Conservation (phyloP, 1,284 basidiomycete species). For the Cutaneotrichosporon daszewskae region DNA sequence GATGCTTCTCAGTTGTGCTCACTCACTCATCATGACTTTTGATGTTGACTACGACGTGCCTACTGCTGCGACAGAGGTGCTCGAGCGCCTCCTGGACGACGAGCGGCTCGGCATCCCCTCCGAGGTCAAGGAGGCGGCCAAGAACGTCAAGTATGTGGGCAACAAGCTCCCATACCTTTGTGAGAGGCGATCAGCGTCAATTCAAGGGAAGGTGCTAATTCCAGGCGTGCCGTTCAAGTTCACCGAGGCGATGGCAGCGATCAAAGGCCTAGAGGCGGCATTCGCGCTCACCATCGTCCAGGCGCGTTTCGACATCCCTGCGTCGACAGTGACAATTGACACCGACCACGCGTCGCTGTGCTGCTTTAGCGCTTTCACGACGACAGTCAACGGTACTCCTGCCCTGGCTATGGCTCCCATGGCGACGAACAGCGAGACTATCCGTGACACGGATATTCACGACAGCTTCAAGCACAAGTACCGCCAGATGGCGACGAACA, state of each 20-base stretch:
- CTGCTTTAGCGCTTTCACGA: background rate
- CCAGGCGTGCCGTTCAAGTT: constrained; percentile 11
- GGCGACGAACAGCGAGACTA: too few species aligned
- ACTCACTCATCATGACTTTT: too few species aligned
- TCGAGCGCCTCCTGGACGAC: constrained; percentile 4
- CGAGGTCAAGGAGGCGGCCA: constrained; percentile 1
- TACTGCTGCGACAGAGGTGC: background rate
- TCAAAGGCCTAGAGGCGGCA: constrained; percentile 13
- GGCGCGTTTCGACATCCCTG: constrained; percentile 7
- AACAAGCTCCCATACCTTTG: constrained; percentile 3
- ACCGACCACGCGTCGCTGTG: constrained; percentile 13
- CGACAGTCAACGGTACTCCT: constrained; percentile 2
- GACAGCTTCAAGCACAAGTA: constrained; percentile 2
- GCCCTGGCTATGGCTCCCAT: too few species aligned
- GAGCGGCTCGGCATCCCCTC: constrained; percentile 7
- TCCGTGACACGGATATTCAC: constrained; percentile 2
- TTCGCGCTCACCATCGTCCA: constrained; percentile 8
- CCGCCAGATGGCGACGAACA: constrained; percentile 4
- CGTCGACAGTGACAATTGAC: too few species aligned
- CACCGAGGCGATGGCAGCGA: constrained; percentile 6
- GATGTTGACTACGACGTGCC: constrained; percentile 4
- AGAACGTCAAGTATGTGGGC: constrained; percentile 4
- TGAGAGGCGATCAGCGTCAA: background rate
- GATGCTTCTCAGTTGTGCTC: too few species aligned
- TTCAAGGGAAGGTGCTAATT: background rate